Evolutionary conservation across 106 monocot genomes (phyloP).

Genomic region (Allium sativum): DNA sequence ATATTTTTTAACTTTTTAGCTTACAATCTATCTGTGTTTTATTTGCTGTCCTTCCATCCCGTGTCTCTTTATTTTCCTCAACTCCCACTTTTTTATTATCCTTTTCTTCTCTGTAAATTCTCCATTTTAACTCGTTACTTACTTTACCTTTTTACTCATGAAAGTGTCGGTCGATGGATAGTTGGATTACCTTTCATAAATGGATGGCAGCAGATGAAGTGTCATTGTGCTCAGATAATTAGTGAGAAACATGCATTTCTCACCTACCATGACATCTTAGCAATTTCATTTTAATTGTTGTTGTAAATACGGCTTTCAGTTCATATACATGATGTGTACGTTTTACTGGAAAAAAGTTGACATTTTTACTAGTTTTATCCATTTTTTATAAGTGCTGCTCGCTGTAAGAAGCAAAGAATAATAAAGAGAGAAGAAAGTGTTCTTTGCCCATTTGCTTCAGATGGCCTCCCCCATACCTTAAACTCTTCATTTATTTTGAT

Average conservation of each 20-base stretch:
- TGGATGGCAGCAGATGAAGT: background rate
- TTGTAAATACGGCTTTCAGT: conserved; percentile 1
- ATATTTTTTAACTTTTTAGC: background rate
- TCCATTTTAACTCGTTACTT: background rate
- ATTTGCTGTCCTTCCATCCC: background rate
- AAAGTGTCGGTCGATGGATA: background rate
- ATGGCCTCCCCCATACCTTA: conserved; percentile 6
- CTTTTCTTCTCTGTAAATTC: background rate
- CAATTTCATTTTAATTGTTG: background rate
- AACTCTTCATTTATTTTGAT: background rate
- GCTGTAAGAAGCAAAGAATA: conserved; percentile 10
- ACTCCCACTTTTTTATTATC: background rate
- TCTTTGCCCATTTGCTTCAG: background rate
- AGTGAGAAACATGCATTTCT: background rate
- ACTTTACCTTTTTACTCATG: background rate
- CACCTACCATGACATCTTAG: conserved; percentile 2
- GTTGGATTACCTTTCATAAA: background rate
- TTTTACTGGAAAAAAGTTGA: conserved; percentile 2
- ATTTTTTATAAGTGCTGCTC: background rate
- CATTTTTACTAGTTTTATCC: background rate
- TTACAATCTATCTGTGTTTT: background rate
- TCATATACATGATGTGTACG: conserved; percentile 3
- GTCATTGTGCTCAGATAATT: background rate
- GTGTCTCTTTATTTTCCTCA: background rate
- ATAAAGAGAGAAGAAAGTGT: conserved; percentile 1